Evolutionary conservation across 352 stramenopile species (phyloP).

Genomic region (Phytophthora cactorum): DNA sequence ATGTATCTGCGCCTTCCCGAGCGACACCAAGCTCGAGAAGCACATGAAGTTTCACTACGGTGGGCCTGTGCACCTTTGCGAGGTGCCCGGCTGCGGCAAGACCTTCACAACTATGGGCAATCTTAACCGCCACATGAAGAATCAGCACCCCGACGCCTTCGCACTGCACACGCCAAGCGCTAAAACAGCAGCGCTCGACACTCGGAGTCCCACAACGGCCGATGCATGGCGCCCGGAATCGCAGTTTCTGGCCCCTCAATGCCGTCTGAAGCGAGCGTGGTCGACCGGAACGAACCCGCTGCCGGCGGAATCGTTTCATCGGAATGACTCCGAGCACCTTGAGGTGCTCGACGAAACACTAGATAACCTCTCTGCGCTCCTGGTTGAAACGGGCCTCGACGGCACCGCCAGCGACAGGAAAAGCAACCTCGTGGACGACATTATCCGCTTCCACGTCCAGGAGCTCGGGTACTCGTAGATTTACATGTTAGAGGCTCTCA

Average conservation of each 20-base stretch:
- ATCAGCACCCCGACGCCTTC: constrained; percentile 35
- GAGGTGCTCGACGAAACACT: constrained; percentile 31
- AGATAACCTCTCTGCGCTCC: constrained; percentile 38
- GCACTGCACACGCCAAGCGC: constrained; percentile 34
- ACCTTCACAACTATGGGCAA: constrained; percentile 69
- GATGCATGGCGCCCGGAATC: constrained; percentile 25
- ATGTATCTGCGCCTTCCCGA: constrained; percentile 46
- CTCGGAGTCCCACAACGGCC: constrained; percentile 24
- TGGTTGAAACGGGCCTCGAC: constrained; percentile 41
- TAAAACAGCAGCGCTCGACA: constrained; percentile 11
- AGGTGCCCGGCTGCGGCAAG: constrained; percentile 54
- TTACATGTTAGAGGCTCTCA: background rate
- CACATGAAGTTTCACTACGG: constrained; percentile 67
- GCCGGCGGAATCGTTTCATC: constrained; percentile 25
- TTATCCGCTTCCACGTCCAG: constrained; percentile 51
- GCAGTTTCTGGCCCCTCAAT: constrained; percentile 1
- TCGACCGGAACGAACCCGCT: constrained; percentile 36
- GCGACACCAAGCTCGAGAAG: constrained; percentile 57
- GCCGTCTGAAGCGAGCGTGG: constrained; percentile 30
- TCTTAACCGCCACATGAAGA: constrained; percentile 56
- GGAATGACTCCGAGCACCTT: constrained; percentile 13
- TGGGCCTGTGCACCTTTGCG: constrained; percentile 45
- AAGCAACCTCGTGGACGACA: constrained; percentile 46
- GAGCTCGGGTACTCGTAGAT: constrained; percentile 35
- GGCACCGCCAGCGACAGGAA: background rate